Conservation (phyloP, 2,329 filamentous ascomycete species). For the Knoxdaviesia capensis region DNA sequence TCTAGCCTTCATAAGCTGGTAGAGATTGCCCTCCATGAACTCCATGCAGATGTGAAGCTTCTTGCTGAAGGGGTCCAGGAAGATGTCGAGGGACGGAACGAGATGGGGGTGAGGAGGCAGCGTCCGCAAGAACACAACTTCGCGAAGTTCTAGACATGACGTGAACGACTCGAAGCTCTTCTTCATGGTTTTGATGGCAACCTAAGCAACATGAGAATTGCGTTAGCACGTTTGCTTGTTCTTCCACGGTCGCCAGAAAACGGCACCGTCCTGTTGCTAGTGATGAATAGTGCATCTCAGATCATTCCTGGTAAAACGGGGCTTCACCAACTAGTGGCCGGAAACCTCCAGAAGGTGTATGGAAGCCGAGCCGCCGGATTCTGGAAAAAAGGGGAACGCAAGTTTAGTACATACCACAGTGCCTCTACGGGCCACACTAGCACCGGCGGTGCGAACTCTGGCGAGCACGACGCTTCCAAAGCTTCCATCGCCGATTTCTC, state of each 20-base stretch:
- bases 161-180: slow-evolving; percentile 90
- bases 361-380: neutral
- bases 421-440: slow-evolving; percentile 70
- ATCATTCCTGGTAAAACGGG: no score
- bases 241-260: no score
- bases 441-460: slow-evolving; percentile 75
- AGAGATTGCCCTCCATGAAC: slow-evolving; percentile 98
- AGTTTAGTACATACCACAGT: slow-evolving; percentile 53
- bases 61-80: slow-evolving; percentile 86
- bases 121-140: slow-evolving; percentile 89
- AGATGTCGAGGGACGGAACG: slow-evolving; percentile 95
- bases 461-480: slow-evolving; percentile 92
- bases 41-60: slow-evolving; percentile 98
- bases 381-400: neutral
- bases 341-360: no score
- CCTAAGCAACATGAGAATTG: slow-evolving; percentile 26
- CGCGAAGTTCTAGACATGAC: slow-evolving; percentile 79
- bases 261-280: no score
- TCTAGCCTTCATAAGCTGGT: slow-evolving; percentile 95
- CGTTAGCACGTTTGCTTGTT: neutral
- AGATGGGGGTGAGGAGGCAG: slow-evolving; percentile 76
- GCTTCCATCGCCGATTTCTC: slow-evolving; percentile 96
- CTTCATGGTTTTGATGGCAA: slow-evolving; percentile 99
- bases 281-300: no score
- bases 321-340: no score